Evolutionary conservation across 768 basidiomycete species (phyloP).

Genomic region (Floccularia luteovirens): DNA sequence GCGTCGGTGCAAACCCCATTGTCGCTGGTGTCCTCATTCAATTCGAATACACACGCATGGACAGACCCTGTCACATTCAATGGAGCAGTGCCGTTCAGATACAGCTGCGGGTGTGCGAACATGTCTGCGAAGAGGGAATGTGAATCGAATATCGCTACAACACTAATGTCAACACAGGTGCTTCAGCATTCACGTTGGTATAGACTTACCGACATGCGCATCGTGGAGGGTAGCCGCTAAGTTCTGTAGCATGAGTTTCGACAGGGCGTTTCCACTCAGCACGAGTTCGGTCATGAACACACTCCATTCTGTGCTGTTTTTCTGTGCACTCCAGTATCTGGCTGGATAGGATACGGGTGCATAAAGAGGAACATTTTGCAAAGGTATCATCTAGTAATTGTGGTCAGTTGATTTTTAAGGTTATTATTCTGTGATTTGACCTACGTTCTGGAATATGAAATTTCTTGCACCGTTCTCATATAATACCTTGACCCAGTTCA

Average conservation of each 20-base stretch:
- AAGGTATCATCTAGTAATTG: slow-evolving; percentile 48
- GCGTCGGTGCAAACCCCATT: slow-evolving; percentile 24
- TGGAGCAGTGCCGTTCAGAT: slow-evolving; percentile 47
- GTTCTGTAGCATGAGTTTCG: slow-evolving; percentile 40
- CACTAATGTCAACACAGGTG: no score
- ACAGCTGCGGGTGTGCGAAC: slow-evolving; percentile 36
- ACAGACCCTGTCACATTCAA: slow-evolving; percentile 34
- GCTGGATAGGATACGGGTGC: slow-evolving; percentile 37
- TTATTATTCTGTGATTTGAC: no score
- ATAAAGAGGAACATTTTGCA: slow-evolving; percentile 42
- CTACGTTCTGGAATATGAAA: slow-evolving; percentile 63
- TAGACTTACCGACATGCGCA: slow-evolving; percentile 47
- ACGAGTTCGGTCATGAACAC: slow-evolving; percentile 47
- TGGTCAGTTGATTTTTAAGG: no score
- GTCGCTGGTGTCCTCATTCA: slow-evolving; percentile 16
- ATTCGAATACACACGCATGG: slow-evolving; percentile 18
- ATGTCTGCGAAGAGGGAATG: slow-evolving; percentile 58
- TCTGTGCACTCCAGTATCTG: slow-evolving; percentile 38
- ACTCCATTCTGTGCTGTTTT: slow-evolving; percentile 53
- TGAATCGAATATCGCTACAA: slow-evolving; percentile 53
- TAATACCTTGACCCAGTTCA: slow-evolving; percentile 51
- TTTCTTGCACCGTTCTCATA: slow-evolving; percentile 56
- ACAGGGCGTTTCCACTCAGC: slow-evolving; percentile 41
- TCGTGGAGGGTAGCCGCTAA: slow-evolving; percentile 39
- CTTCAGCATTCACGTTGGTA: neutral